Percentiles rank a stretch among this genome's conserved stretches.
Evolutionary conservation across 2,329 filamentous ascomycete genomes (phyloP).

Genomic region (Cercospora nicotianae): DNA sequence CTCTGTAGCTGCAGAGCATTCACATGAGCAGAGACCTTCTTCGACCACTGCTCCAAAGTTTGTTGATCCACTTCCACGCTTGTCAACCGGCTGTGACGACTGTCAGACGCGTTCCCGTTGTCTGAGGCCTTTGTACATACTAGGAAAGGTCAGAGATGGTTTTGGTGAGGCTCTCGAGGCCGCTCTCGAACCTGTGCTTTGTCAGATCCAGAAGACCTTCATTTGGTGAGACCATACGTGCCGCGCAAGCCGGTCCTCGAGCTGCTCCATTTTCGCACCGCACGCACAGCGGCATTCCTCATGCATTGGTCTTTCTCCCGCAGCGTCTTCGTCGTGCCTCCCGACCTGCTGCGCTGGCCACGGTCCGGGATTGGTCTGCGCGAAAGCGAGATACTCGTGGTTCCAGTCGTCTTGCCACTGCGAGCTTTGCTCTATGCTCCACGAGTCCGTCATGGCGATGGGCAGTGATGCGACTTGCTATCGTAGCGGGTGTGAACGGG

Average conservation of each 20-base stretch:
- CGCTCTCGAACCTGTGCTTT: not conserved
- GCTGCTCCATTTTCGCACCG: not conserved
- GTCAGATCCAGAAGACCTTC: not conserved
- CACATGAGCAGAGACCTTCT: not conserved
- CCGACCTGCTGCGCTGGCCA: not conserved
- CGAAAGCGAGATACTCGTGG: not conserved
- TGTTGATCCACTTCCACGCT: not conserved
- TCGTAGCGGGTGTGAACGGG: not conserved
- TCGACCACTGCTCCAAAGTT: not conserved
- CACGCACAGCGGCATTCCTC: not conserved
- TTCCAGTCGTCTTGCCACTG: not conserved
- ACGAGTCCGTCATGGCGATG: not conserved
- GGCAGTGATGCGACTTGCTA: not conserved
- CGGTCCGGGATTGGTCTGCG: not conserved
- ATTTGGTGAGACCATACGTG: not conserved
- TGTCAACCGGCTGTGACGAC: not conserved
- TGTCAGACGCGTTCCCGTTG: not conserved
- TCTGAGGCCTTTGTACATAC: not conserved
- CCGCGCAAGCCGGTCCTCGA: not conserved
- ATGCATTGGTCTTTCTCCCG: not conserved
- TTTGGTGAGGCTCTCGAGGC: not conserved
- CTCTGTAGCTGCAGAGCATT: not conserved
- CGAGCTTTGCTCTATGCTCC: not conserved
- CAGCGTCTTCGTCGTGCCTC: not conserved
- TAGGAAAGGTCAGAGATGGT: not conserved